These are phyloP conservation scores for Tricholomella constricta DNA, from an alignment of 768 basidiomycete species.

Conservation along the genomic window DNA sequence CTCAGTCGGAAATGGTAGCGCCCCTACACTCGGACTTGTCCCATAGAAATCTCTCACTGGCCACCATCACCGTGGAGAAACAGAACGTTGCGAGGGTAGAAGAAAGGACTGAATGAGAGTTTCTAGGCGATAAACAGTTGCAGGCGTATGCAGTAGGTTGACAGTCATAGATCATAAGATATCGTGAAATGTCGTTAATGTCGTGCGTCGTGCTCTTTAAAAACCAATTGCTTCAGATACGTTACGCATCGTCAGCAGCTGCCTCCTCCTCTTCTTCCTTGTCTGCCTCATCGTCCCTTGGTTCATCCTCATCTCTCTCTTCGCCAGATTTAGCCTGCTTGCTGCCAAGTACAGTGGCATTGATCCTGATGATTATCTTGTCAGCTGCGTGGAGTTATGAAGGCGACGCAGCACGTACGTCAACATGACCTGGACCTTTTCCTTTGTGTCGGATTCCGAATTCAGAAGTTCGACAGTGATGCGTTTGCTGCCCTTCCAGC, in stretches of 20 bases:
- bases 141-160: too few relatives aligned
- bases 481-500: conserved; percentile 80
- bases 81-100: too few relatives aligned
- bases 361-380: conserved; percentile 49
- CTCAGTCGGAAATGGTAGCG: too few relatives aligned
- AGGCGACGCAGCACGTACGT: conserved; percentile 48
- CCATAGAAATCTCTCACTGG: too few relatives aligned
- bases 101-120: too few relatives aligned
- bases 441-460: conserved; percentile 49
- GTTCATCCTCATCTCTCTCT: conserved; percentile 35
- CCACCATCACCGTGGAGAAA: too few relatives aligned
- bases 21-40: too few relatives aligned
- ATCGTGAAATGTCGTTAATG: neutral
- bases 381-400: neutral
- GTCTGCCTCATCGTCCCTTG: conserved; percentile 26
- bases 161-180: neutral
- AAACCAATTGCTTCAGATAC: too few relatives aligned
- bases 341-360: conserved; percentile 75
- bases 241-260: conserved; percentile 20
- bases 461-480: conserved; percentile 64
- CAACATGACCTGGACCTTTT: conserved; percentile 73
- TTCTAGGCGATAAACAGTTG: too few relatives aligned
- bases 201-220: neutral
- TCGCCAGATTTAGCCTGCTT: conserved; percentile 49
- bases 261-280: conserved; percentile 28